Conservation (phyloP, 78 protist genomes). For the Dictyostelium purpureum region DNA sequence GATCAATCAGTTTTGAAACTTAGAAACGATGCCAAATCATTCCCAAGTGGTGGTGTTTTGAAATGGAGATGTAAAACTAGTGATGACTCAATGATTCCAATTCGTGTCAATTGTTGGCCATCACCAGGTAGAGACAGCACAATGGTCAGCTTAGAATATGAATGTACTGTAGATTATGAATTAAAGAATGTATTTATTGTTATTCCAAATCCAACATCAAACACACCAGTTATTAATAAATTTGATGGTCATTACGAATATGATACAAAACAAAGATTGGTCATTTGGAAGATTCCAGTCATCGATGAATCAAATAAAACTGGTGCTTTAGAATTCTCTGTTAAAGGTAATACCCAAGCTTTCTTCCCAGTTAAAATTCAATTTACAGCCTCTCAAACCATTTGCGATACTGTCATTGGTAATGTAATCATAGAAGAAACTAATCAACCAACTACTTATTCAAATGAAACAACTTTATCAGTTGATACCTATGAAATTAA, state of each 20-base stretch:
- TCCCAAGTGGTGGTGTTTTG: constrained; percentile 58
- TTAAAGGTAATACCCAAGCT: constrained; percentile 3
- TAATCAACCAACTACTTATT: neutral
- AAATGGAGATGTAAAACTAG: constrained; percentile 71
- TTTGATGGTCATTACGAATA: constrained; percentile 70
- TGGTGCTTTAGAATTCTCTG: constrained; percentile 78
- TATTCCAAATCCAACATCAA: constrained; percentile 66
- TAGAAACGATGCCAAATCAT: constrained; percentile 35
- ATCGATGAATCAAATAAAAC: constrained; percentile 45
- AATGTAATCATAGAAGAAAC: neutral
- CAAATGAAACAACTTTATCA: constrained; percentile 21
- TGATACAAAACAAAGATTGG: constrained; percentile 14
- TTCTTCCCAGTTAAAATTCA: constrained; percentile 70
- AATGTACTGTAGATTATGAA: constrained; percentile 10
- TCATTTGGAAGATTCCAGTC: constrained; percentile 75
- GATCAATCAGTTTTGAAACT: neutral
- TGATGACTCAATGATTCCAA: constrained; percentile 64
- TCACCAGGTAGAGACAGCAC: constrained; percentile 51
- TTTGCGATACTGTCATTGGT: neutral
- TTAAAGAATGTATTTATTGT: constrained; percentile 48
- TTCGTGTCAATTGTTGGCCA: constrained; percentile 73
- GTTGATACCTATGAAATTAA: constrained; percentile 55
- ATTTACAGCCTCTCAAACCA: constrained; percentile 9
- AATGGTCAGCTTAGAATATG: constrained; percentile 45
- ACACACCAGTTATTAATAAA: constrained; percentile 24